phyloP scores from a whole-genome alignment of 2,329 filamentous ascomycete genomes.

The Aspergillus neoniger region DNA sequence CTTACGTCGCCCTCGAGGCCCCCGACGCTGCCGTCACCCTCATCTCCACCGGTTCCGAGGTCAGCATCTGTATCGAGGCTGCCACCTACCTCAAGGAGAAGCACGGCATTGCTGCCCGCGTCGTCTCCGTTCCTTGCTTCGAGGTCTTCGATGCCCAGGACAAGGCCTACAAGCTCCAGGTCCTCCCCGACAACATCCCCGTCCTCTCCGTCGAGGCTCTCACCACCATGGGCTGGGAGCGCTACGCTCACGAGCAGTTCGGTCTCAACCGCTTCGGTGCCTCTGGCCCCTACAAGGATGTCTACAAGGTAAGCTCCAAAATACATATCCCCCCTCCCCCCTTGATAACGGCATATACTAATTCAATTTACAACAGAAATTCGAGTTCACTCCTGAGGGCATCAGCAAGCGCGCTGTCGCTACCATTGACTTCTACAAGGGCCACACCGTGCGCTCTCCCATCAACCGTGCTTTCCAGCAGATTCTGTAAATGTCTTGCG shows the following conservation, averaged over 20 bases:
- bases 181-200: slow-evolving; percentile 92
- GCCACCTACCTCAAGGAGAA: slow-evolving; percentile 89
- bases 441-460: slow-evolving; percentile 86
- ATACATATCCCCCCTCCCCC: neutral
- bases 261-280: slow-evolving; percentile 99
- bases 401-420: slow-evolving; percentile 90
- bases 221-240: slow-evolving; percentile 97
- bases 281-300: slow-evolving; percentile 94
- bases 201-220: slow-evolving; percentile 93
- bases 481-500: slow-evolving; percentile 68
- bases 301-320: slow-evolving; percentile 73
- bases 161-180: slow-evolving; percentile 92
- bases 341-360: slow-evolving; percentile 8
- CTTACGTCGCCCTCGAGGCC: slow-evolving; percentile 84
- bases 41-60: slow-evolving; percentile 94
- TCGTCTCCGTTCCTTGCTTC: slow-evolving; percentile 94
- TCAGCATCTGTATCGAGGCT: slow-evolving; percentile 88
- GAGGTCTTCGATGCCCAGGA: slow-evolving; percentile 93
- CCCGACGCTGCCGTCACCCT: slow-evolving; percentile 84
- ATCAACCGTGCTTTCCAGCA: slow-evolving; percentile 98
- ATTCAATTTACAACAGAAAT: slow-evolving; percentile 65
- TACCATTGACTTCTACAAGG: slow-evolving; percentile 98
- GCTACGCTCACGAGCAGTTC: slow-evolving; percentile 99
- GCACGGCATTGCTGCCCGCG: slow-evolving; percentile 81
- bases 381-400: slow-evolving; percentile 97